phyloP scores from a whole-genome alignment of 352 stramenopile species.

The Globisporangium viniferum region DNA sequence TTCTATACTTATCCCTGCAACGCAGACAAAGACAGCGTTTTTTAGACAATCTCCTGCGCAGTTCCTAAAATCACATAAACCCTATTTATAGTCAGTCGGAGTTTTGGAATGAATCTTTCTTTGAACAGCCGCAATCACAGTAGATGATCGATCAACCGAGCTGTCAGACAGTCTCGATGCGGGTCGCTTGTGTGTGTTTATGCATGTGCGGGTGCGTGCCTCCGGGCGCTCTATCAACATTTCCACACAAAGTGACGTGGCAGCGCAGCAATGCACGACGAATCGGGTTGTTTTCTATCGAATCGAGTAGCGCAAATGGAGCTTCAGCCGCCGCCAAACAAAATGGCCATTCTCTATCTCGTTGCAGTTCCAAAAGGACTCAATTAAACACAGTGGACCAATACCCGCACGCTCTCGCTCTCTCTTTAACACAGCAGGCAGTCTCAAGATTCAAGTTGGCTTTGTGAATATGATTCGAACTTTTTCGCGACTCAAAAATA shows the following conservation, averaged over 20 bases:
- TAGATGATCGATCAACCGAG: too few species aligned
- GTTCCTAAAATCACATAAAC: background rate
- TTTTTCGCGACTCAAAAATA: background rate
- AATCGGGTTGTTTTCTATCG: background rate
- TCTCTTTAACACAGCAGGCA: background rate
- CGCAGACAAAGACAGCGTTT: too few species aligned
- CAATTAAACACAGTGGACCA: background rate
- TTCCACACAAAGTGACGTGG: slow-evolving; percentile 3
- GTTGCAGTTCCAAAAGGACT: background rate
- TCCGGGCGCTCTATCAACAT: background rate
- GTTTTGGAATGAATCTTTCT: background rate
- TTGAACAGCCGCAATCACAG: background rate
- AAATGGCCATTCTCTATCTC: background rate
- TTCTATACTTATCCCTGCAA: too few species aligned
- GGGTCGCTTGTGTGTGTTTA: background rate
- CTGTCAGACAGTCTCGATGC: too few species aligned
- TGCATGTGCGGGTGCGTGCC: background rate
- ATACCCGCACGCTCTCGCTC: background rate
- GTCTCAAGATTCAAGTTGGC: background rate
- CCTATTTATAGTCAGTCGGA: background rate
- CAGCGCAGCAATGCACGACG: background rate
- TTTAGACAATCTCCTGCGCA: slow-evolving; percentile 3
- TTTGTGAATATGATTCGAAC: background rate
- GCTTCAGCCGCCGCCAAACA: background rate
- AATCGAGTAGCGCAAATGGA: background rate